Evolutionary conservation across 169 alveolate genomes (phyloP).

Genomic region (Babesia bigemina): DNA sequence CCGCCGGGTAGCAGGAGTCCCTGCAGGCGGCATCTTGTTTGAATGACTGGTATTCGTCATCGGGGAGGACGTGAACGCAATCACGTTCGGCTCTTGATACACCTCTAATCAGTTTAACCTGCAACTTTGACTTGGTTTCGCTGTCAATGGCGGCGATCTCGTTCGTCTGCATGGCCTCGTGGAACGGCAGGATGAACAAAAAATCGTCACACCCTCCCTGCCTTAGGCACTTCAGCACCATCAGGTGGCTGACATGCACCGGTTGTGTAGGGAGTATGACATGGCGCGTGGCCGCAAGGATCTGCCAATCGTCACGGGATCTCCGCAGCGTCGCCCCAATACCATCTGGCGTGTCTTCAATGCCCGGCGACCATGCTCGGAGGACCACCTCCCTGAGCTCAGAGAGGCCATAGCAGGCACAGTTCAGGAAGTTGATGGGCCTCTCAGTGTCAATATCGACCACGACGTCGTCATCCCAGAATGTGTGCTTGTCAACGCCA

Average conservation of each 20-base stretch:
- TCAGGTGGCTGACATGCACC: not conserved
- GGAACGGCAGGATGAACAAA: conserved; percentile 27
- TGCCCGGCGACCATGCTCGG: not conserved
- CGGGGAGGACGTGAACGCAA: not conserved
- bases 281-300: conserved; percentile 5
- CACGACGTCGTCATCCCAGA: conserved; percentile 16
- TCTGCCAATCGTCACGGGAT: conserved; percentile 1
- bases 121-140: not conserved
- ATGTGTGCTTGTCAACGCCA: not conserved
- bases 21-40: not conserved
- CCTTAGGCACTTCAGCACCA: conserved; percentile 3
- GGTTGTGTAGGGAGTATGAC: conserved; percentile 24
- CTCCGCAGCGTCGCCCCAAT: not conserved
- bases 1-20: conserved; percentile 23
- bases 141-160: not conserved
- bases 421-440: not conserved
- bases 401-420: not conserved
- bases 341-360: not conserved
- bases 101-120: not conserved
- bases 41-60: not conserved
- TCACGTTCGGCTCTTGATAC: not conserved
- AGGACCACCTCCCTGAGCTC: conserved; percentile 15
- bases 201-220: conserved; percentile 7
- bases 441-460: not conserved
- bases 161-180: conserved; percentile 46